Evolutionary conservation across 192 early-diverging fungal species (phyloP), one percentile per base, ranked within the genome.

Genomic region (Geranomyces michiganensis): DNA sequence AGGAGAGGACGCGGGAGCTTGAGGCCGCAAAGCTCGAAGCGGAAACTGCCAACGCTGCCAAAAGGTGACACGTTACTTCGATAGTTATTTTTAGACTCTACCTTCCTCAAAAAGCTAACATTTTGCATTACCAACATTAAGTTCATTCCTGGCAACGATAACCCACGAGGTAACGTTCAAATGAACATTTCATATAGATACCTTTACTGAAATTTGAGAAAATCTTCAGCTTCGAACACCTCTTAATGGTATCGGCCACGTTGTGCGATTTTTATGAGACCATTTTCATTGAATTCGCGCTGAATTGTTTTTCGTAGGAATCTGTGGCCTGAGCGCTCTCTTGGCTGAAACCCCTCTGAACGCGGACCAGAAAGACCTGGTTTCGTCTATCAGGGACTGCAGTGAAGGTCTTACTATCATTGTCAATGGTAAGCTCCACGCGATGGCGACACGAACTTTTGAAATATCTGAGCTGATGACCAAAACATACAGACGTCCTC

Each of bases 291-390:
- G 36, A n/a, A 41, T 41, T 10, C 3, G 3, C 36, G 5, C 10
- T 41, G 36, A 10, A 7, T 10, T 41, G 36, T 41, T 7, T 7
- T 41, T 10, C 10, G 36, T 10, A 41, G 36, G 36, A 41, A 60
- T 60, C 15, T 32, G 22, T 27, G 62, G 70, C 15, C 44, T 71
- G 3, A 71, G 70, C 49, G 70, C 60, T 0, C 47, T 74, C 13
- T 65, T 74, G 6, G 73, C 73, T 6, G 73, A 74, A 44, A 68
- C 73, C 32, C 43, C 73, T 12, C 66, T 74, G 12, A 53, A 74
- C 33, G 43, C 55, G 3, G 65, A 74, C 47, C 73, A 74, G 41
- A 74, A 68, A 30, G 73, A 74, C 31, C 45, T 74, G 21, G 36
- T 68, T 24, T 21, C 13, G 12, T 62, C 65, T 27, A 74, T 74